These are phyloP conservation scores for Scytalidium sp. DNA, from an alignment of 2,329 filamentous ascomycete genomes.

Conservation along the genomic window DNA sequence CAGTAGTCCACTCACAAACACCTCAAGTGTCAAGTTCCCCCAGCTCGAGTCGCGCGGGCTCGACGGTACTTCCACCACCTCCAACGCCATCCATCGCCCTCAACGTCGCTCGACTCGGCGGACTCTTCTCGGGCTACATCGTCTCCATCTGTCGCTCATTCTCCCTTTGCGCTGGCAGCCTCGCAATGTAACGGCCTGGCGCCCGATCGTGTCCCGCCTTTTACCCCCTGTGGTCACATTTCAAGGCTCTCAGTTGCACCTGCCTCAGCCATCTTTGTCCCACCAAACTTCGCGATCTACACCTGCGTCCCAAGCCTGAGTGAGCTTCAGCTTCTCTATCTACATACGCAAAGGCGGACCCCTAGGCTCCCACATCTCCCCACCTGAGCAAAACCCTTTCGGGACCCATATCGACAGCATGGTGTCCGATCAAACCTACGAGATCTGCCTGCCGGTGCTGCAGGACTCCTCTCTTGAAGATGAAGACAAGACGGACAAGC, in stretches of 20 bases:
- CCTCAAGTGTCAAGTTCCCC: no score
- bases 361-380: constrained; percentile 4
- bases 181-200: constrained; percentile 24
- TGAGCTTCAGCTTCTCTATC: constrained; percentile 6
- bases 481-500: constrained; percentile 90
- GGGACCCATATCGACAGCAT: constrained; percentile 46
- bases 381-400: constrained; percentile 9
- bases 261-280: constrained; percentile 15
- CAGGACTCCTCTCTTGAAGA: constrained; percentile 81
- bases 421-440: constrained; percentile 91
- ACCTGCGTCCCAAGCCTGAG: constrained; percentile 4
- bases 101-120: background rate
- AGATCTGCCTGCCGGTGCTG: constrained; percentile 84
- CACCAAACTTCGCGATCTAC: constrained; percentile 8
- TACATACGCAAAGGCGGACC: constrained; percentile 4
- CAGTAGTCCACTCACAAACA: no score
- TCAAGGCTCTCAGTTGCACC: constrained; percentile 14
- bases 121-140: background rate
- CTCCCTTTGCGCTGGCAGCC: background rate
- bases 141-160: background rate
- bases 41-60: no score
- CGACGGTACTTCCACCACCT: no score
- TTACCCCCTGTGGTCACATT: constrained; percentile 8
- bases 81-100: no score
- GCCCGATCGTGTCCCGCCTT: constrained; percentile 17